Conservation (phyloP, 768 basidiomycete species). For the Hygrophorus russula region DNA sequence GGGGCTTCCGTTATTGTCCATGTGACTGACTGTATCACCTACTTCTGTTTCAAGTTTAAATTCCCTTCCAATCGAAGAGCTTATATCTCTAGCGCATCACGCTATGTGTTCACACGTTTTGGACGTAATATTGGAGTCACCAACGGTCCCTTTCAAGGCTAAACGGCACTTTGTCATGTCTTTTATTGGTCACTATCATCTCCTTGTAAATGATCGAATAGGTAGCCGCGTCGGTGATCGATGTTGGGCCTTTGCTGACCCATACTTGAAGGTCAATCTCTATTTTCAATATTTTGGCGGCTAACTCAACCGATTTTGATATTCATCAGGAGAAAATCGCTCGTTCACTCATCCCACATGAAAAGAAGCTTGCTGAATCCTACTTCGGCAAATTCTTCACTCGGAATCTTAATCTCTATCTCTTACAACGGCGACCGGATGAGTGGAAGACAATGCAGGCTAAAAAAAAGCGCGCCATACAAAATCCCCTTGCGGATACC, state of each 20-base stretch:
- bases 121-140: conserved; percentile 64
- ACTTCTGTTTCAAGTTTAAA: conserved; percentile 33
- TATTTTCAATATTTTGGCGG: conserved; percentile 3
- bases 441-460: conserved; percentile 77
- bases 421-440: conserved; percentile 68
- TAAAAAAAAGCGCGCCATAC: conserved; percentile 16
- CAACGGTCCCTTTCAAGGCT: conserved; percentile 48
- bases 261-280: conserved; percentile 69
- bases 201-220: conserved; percentile 79
- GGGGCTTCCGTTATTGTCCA: conserved; percentile 10
- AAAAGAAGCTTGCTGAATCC: conserved; percentile 61
- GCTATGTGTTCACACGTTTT: conserved; percentile 69
- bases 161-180: conserved; percentile 63
- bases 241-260: conserved; percentile 88
- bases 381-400: conserved; percentile 86
- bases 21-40: not conserved
- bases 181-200: conserved; percentile 70
- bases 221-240: conserved; percentile 86
- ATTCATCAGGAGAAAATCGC: conserved; percentile 78
- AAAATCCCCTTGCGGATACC: not conserved
- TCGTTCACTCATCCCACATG: conserved; percentile 60
- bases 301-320: not conserved
- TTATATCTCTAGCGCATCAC: conserved; percentile 38
- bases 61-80: conserved; percentile 44
- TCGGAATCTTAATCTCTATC: conserved; percentile 62